Conservation (phyloP, 2,329 filamentous ascomycete species). For the Macrophomina pseudophaseolina region DNA sequence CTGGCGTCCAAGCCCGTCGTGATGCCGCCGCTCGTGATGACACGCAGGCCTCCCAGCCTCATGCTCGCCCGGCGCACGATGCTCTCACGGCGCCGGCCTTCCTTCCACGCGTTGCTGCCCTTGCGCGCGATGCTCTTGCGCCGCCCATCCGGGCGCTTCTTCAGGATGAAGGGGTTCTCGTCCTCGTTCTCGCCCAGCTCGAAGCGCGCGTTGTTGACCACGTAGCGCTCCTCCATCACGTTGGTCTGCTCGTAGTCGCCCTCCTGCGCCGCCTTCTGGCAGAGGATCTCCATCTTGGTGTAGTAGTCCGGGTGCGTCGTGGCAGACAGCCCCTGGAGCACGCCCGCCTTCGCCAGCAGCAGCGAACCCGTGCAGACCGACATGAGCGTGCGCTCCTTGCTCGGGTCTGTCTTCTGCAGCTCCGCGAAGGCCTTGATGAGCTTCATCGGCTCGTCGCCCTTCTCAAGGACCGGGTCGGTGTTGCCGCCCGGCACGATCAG, state of each 20-base stretch:
- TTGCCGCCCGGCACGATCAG: constrained; percentile 78
- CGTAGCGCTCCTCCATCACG: constrained; percentile 82
- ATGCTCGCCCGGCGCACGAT: constrained; percentile 78
- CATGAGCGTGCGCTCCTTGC: constrained; percentile 79
- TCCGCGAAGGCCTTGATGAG: constrained; percentile 79
- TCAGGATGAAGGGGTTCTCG: constrained; percentile 81
- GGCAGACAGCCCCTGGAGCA: constrained; percentile 78
- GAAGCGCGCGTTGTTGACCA: constrained; percentile 90
- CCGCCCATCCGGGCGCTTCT: constrained; percentile 65
- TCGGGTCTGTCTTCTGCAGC: constrained; percentile 78
- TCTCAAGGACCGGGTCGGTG: constrained; percentile 57
- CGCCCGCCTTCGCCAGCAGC: constrained; percentile 75
- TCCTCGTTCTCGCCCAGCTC: constrained; percentile 78
- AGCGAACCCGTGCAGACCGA: constrained; percentile 81
- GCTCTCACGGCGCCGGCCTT: constrained; percentile 76
- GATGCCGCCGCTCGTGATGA: constrained; percentile 81
- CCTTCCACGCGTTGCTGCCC: constrained; percentile 82
- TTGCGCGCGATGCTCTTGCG: constrained; percentile 64
- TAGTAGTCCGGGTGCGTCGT: constrained; percentile 83
- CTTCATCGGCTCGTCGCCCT: constrained; percentile 65
- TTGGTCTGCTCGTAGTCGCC: constrained; percentile 79
- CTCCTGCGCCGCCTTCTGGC: constrained; percentile 72
- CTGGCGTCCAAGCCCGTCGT: constrained; percentile 82
- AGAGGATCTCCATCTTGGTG: constrained; percentile 80
- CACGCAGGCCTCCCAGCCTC: constrained; percentile 70